Base-by-base conservation (phyloP, 805 yeast genomes). In the Candida sithepensis region DNA sequence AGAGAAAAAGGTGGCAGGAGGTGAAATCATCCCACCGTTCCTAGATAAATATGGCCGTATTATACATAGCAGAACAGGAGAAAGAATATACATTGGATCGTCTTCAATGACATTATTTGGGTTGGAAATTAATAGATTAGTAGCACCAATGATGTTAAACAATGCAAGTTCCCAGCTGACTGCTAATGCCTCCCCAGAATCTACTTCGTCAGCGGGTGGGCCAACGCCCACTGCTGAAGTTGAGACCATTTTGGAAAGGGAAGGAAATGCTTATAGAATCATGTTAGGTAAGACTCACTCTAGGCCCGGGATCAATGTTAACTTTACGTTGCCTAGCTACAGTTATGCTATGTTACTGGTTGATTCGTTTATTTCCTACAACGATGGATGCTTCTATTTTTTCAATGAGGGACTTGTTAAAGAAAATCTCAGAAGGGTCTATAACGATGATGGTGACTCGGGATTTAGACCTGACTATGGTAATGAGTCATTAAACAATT, bases 31-130 rank as follows among this genome's bases (percentile, higher is more conserved):
- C 3, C 84, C 85, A 2, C 88, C 88, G 8, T 82, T 85, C 45
- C 72, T 85, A 21, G 88, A 84, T 55, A 79, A 81, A 53, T 79
- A 82, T 56, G 89, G 92, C 2, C 73, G 88, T 44, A 67, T 86
- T 38, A 81, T 86, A 2, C 84, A 84, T 55, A 83, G 90, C 0
- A 72, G 88, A 52, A 83, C 89, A 1, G 92, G 92, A 4, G 88
- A 84, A 56, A 75, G 80, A 48, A 77, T 85, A 34, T 86, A 85
- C 58, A 87, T 85, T 33, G 95, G 95, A 0, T 82, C 90, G 0
- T 84, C 91, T 0, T 85, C 92, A 1, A 85, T 86, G 91, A 85
- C 94, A 0, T 64, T 85, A 16, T 86, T 86, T 63, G 91, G 91
- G 5, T 68, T 86, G 47, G 92, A 86, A 53, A 84, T 86, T 46